Conservation (phyloP, 208 protist genomes). For the Porcisia hertigi region DNA sequence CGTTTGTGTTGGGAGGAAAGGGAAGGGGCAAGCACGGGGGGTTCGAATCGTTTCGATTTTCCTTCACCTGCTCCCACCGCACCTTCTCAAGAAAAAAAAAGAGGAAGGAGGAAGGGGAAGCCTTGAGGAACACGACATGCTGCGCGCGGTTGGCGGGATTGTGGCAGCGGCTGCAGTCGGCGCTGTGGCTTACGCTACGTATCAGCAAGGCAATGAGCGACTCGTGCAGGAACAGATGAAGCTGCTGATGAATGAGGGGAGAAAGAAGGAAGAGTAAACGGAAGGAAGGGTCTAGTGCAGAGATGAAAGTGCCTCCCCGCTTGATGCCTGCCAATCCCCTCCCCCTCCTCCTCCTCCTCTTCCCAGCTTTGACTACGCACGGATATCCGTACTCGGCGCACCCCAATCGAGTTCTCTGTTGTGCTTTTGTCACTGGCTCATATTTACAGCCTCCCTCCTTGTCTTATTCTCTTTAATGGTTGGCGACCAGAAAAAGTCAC, state of each 20-base stretch:
- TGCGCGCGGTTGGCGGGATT: conserved; percentile 24
- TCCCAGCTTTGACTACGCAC: too few relatives aligned
- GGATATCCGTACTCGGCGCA: too few relatives aligned
- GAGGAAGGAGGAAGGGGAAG: neutral
- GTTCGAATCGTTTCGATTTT: too few relatives aligned
- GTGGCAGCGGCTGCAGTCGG: conserved; percentile 26
- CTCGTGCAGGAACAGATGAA: conserved; percentile 40
- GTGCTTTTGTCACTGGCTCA: too few relatives aligned
- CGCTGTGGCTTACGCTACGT: conserved; percentile 27
- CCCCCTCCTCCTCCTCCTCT: neutral
- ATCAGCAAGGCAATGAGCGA: conserved; percentile 35
- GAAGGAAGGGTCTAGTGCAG: neutral
- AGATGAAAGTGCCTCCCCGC: neutral
- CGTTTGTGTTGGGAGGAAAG: neutral
- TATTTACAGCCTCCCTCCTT: too few relatives aligned
- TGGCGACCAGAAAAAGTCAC: too few relatives aligned
- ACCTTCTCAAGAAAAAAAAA: neutral
- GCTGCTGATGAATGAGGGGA: conserved; percentile 19
- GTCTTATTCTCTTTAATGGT: too few relatives aligned
- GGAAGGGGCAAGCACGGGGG: neutral
- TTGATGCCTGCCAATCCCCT: neutral
- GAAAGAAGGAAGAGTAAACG: neutral
- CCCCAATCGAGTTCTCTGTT: too few relatives aligned
- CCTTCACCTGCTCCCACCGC: neutral
- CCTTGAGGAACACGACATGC: conserved; percentile 7